These are phyloP conservation scores for Zymoseptoria passerinii DNA, from an alignment of 2,329 filamentous ascomycete species.

Conservation along the genomic window DNA sequence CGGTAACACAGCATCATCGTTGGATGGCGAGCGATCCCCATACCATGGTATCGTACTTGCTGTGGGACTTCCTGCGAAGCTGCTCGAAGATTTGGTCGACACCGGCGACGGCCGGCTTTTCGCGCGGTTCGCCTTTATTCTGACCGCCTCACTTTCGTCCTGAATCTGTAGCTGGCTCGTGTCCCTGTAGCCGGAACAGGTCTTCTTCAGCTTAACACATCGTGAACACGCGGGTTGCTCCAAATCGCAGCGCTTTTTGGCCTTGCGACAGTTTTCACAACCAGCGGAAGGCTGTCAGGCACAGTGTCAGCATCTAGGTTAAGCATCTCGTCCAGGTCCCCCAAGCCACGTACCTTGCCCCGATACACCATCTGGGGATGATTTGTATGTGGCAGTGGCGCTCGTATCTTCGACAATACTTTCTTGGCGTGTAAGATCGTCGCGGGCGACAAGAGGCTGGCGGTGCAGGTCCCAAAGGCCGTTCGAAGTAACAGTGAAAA, in stretches of 20 bases:
- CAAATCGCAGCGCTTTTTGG: conserved; percentile 28
- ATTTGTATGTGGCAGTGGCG: not conserved
- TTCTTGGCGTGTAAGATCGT: not conserved
- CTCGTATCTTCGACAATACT: not conserved
- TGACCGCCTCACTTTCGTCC: conserved; percentile 26
- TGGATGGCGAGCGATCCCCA: conserved; percentile 12
- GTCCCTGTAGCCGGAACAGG: conserved; percentile 27
- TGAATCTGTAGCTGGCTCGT: conserved; percentile 26
- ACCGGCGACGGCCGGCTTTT: conserved; percentile 17
- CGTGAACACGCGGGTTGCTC: conserved; percentile 25
- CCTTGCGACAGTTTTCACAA: conserved; percentile 28
- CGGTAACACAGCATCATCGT: conserved; percentile 22
- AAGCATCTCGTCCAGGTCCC: not conserved
- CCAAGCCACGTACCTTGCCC: conserved; percentile 17
- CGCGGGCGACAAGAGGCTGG: not conserved
- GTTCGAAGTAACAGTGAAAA: not conserved
- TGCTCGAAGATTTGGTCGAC: not conserved
- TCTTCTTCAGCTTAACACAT: conserved; percentile 27
- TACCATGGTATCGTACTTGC: conserved; percentile 9
- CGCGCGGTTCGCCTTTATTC: conserved; percentile 18
- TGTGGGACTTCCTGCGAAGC: not conserved
- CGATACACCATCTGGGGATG: conserved; percentile 22
- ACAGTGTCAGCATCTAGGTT: not conserved
- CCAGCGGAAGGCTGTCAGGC: conserved; percentile 22
- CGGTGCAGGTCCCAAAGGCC: not conserved